Conservation (phyloP, 106 monocot species). For the Apostasia ramifera region DNA sequence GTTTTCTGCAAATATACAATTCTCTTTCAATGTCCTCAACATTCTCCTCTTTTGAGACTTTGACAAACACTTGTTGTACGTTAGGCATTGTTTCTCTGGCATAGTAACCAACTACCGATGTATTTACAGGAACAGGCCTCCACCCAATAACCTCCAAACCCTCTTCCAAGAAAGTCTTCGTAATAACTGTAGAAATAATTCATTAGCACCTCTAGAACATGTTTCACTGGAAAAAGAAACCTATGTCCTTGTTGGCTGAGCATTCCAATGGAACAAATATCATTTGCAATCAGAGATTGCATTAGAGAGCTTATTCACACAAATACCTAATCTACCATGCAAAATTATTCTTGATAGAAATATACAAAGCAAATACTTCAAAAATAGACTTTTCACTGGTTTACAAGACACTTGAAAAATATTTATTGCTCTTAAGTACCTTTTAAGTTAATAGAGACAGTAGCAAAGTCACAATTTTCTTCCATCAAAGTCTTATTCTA, state of each 20-base stretch:
- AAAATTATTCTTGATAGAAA: no score
- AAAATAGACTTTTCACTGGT: no score
- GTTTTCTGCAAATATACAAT: conserved; percentile 81
- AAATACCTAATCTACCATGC: background rate
- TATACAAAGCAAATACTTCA: no score
- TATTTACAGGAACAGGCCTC: conserved; percentile 84
- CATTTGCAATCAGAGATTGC: background rate
- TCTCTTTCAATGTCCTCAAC: conserved; percentile 92
- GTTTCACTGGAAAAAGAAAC: background rate
- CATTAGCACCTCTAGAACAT: conserved; percentile 1
- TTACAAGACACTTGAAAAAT: no score
- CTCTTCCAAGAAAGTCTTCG: conserved; percentile 61
- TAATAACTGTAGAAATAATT: conserved; percentile 49
- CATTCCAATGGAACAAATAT: background rate
- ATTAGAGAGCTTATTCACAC: background rate
- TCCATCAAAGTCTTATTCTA: background rate
- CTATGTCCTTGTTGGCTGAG: background rate
- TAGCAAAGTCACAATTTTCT: no score
- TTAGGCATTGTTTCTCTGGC: conserved; percentile 95
- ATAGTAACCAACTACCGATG: conserved; percentile 69
- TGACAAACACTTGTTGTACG: conserved; percentile 90
- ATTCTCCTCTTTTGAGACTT: conserved; percentile 72
- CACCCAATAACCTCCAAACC: conserved; percentile 95
- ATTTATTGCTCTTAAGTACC: no score
- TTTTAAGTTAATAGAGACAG: no score